Evolutionary conservation across 2,329 filamentous ascomycete genomes (phyloP), one percentile per base, ranked within the genome.

Genomic region (Elsinoe arachidis): DNA sequence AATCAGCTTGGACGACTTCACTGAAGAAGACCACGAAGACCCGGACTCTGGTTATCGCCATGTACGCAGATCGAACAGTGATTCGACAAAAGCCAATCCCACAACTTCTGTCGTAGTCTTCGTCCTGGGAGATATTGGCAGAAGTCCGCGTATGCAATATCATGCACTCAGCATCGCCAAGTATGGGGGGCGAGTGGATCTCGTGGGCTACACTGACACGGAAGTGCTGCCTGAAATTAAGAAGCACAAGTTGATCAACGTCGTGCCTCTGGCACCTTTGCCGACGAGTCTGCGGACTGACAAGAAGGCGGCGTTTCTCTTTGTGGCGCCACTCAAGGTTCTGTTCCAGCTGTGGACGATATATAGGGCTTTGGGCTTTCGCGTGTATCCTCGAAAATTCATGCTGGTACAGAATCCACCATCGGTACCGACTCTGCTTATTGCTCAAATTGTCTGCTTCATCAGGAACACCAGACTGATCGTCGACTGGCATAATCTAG

Each of bases 401-500:
- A 85, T 96, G 68, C 80, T 97, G 7, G 86, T 96, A 19, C 72
- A 96, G 79, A 99, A 97, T 65, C 93, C 93, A 5, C 93, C 93
- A 0, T 93, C 92, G 0, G 96, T 97, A 59, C 93, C 93, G 0
- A 95, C 90, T 0, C 81, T 99, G 19, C 81, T 86, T 54, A 76
- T 96, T 37, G 87, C 89, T 14, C 78, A 85, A 19, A 61, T 91
- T 2, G 78, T 89, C 49, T 88, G 88, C 65, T 81, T 84, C 63
- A 70, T 95, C 53, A 85, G 93, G 52, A 86, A 88, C 64, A 95
- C 88, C 38, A 82, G 82, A 58, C 80, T 99, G 3, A 79, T 97
- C 60, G 87, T 97, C 57, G 93, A 99, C 75, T 99, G 93, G 93
- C 93, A 99, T 76, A 99, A 99, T 73, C 97, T 96, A 72, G 93